A percentile compares a stretch with the other conserved stretches of the same genome.
These are phyloP conservation scores for Schizonepeta tenuifolia DNA, from an alignment of 257 asterid species.

Conservation along the genomic window DNA sequence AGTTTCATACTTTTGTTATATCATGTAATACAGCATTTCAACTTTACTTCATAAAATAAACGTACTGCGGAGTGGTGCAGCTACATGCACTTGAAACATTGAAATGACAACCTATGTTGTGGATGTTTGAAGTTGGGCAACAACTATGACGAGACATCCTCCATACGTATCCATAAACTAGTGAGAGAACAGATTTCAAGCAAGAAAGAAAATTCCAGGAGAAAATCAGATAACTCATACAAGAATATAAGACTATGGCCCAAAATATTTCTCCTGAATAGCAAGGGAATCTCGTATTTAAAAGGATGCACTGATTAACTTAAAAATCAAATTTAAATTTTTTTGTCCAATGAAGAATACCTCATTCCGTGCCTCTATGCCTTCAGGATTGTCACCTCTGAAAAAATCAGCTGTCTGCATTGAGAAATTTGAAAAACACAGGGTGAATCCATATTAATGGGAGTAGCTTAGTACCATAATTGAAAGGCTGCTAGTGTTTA, in stretches of 20 bases:
- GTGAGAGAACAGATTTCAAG: constrained; percentile 16
- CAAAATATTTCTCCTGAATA: constrained; percentile 11
- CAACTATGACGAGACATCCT: constrained; percentile 2
- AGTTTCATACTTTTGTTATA: neutral
- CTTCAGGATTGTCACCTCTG: constrained; percentile 97
- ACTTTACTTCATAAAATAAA: neutral
- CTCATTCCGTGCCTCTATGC: constrained; percentile 98
- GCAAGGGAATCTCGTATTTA: neutral
- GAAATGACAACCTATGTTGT: constrained; percentile 12
- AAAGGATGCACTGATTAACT: neutral
- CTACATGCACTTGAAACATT: neutral
- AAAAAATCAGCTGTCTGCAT: constrained; percentile 92
- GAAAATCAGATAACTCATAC: constrained; percentile 17
- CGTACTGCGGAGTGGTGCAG: neutral
- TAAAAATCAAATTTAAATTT: neutral
- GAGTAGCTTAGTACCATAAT: constrained; percentile 24
- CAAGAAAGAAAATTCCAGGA: constrained; percentile 33
- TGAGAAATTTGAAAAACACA: constrained; percentile 36
- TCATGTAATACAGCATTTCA: neutral
- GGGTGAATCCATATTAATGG: constrained; percentile 20
- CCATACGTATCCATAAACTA: constrained; percentile 1
- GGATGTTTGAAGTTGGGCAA: constrained; percentile 3
- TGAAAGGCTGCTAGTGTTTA: constrained; percentile 17
- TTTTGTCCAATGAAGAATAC: constrained; percentile 42
- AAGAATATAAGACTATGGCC: constrained; percentile 4